phyloP scores from a whole-genome alignment of 2,329 filamentous ascomycete species.

The Cercospora sesami region DNA sequence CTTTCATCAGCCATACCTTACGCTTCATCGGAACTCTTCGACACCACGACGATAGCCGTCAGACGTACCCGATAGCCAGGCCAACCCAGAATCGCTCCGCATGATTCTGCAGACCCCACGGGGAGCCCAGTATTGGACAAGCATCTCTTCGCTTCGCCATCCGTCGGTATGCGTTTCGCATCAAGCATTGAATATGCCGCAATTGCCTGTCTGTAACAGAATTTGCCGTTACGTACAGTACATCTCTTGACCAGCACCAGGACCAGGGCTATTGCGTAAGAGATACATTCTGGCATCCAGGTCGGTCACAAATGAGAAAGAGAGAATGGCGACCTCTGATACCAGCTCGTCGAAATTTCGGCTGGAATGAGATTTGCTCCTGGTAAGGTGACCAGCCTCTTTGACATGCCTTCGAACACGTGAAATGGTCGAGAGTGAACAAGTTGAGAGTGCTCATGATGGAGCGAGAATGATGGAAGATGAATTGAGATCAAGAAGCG shows the following conservation, averaged over 20 bases:
- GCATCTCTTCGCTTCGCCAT: not conserved
- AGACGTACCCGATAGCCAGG: not conserved
- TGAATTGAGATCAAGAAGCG: not conserved
- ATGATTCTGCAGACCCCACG: not conserved
- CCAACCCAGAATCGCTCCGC: not conserved
- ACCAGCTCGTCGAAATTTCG: not conserved
- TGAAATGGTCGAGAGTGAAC: not conserved
- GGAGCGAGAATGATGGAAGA: not conserved
- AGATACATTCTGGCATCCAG: not conserved
- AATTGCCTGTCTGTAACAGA: not conserved
- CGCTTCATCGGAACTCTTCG: not conserved
- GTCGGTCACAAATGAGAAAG: not conserved
- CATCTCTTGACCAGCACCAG: not conserved
- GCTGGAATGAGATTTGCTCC: not conserved
- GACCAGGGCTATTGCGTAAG: not conserved
- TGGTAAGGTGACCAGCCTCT: not conserved
- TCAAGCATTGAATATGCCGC: not conserved
- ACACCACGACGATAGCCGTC: not conserved
- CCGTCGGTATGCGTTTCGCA: not conserved
- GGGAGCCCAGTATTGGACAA: not conserved
- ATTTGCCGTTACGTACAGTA: not conserved
- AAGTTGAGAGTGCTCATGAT: not conserved
- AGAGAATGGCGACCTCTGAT: not conserved
- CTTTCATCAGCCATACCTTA: not conserved
- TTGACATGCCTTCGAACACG: not conserved